Conservation (phyloP, 176 grass and related monocot species). For the Carex myosuroides region DNA sequence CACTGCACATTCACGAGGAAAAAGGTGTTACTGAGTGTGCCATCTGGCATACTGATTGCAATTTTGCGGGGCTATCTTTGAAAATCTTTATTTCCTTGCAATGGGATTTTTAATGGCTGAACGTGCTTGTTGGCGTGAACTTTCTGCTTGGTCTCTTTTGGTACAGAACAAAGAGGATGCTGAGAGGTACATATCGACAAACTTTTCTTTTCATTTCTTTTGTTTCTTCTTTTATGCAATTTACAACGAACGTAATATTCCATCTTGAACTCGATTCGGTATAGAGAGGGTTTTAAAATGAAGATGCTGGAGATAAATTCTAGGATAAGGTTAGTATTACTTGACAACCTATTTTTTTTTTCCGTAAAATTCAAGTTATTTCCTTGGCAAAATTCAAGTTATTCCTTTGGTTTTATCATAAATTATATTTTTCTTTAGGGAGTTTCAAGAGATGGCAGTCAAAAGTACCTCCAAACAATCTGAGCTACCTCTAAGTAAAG, state of each 20-base stretch:
- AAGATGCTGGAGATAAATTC: slow-evolving; percentile 59
- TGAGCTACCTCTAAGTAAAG: slow-evolving; percentile 25
- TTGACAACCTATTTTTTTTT: neutral
- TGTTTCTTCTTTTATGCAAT: neutral
- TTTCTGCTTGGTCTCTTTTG: neutral
- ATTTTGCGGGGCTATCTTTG: neutral
- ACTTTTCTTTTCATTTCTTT: neutral
- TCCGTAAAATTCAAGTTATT: neutral
- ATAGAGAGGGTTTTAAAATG: slow-evolving; percentile 55
- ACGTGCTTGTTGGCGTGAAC: neutral
- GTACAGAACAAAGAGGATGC: slow-evolving; percentile 27
- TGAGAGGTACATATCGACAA: slow-evolving; percentile 18
- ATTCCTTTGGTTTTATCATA: neutral
- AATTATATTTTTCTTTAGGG: slow-evolving; percentile 37
- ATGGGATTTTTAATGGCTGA: neutral
- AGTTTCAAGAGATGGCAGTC: slow-evolving; percentile 44
- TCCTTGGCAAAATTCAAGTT: neutral
- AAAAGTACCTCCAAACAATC: slow-evolving; percentile 23
- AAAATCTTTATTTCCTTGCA: neutral
- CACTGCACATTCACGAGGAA: neutral
- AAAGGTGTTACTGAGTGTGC: neutral
- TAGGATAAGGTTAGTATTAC: slow-evolving; percentile 57
- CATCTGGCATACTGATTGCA: neutral
- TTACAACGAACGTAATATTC: neutral
- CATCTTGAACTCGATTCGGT: slow-evolving; percentile 8